Base-by-base conservation (phyloP, 2,329 filamentous ascomycete species). In the Neonectria faginata region DNA sequence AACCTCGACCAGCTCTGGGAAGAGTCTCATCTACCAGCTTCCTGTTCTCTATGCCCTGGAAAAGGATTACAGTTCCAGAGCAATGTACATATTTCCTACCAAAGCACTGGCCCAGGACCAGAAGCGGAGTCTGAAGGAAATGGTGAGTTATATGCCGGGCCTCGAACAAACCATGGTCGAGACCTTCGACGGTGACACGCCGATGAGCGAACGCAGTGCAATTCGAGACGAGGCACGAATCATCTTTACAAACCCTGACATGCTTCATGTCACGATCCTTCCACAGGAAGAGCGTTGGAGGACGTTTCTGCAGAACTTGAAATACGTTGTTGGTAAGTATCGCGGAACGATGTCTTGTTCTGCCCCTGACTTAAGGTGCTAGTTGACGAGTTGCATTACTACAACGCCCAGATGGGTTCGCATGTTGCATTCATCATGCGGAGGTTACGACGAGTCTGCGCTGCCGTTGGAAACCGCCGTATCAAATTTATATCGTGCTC, bases 81-180 rank as follows among this genome's bases (percentile, higher is more conserved):
- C 96, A 2, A 93, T 99, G 90, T 98, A 97, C 76, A 97, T 99
- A 39, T 99, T 99, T 66, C 96, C 96, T 0, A 99, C 96, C 0
- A 99, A 99, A 79, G 96, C 96, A 1, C 81, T 99, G 16, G 95
- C 96, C 0, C 96, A 99, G 77, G 96, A 99, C 78, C 96, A 99
- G 78, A 89, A 91, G 71, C 87, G 94, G 70, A 97, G 94, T 70
- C 83, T 99, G 76, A 92, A 92, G 73, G 93, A 97, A 57, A 86
- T 98, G 75, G 82, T 98, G 65, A 81, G 86, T 1, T 97, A 91
- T 72, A 92, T 99, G 85, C 87, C 91, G 1, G 90, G 89, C 0
- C 79, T 98, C 22, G 89, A 94, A 74, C 85, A 92, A 45, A 82
- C 89, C 0, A 81, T 97, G 18, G 93, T 97, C 2, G 96, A 97